Evolutionary conservation across 129 eudicot species (phyloP), one percentile per base, ranked within the genome.

Genomic region (Artemisia annua): DNA sequence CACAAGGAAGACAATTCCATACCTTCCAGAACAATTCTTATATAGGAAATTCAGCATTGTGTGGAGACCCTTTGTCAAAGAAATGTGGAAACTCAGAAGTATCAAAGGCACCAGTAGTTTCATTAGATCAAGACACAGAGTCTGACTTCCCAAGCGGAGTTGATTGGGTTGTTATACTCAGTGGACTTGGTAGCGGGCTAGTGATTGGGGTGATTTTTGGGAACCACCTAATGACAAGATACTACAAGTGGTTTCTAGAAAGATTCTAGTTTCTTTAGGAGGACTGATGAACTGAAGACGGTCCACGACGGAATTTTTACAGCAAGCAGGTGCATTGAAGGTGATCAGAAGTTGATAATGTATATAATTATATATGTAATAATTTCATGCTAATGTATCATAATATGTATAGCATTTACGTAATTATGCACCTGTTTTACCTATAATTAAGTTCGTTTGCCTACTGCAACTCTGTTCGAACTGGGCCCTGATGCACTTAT

Each of bases 121-220:
- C 66, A 9, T 1, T 24, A 4, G 49, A 56, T 4, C 49, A 61
- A 32, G 74, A 16, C 49, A 14, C 15, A 14, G 43, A 68, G 39
- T 67, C 74, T 12, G 62, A 44, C 52, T 48, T 76, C 20, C 74
- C 80, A 1, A 76, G 0, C 26, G 85, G 82, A 48, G 10, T 81
- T 56, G 70, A 63, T 16, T 81, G 85, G 81, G 28, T 63, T 16
- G 70, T 77, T n/a, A 66, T 65, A 49, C 5, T 64, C 26, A 2
- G 14, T 0, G 81, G 81, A 39, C 26, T 63, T 30, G 74, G 17
- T 13, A 57, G 66, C 32, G 77, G 84, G 32, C 66, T 75, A 8
- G 30, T 68, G 44, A 39, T 74, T 44, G 77, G 80, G 28, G 2
- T 74, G 4, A 11, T 69, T 17, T 24, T 26, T 22, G 78, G 74